Evolutionary conservation across 2,329 filamentous ascomycete species (phyloP).

Genomic region (Calonectria hawksworthii): DNA sequence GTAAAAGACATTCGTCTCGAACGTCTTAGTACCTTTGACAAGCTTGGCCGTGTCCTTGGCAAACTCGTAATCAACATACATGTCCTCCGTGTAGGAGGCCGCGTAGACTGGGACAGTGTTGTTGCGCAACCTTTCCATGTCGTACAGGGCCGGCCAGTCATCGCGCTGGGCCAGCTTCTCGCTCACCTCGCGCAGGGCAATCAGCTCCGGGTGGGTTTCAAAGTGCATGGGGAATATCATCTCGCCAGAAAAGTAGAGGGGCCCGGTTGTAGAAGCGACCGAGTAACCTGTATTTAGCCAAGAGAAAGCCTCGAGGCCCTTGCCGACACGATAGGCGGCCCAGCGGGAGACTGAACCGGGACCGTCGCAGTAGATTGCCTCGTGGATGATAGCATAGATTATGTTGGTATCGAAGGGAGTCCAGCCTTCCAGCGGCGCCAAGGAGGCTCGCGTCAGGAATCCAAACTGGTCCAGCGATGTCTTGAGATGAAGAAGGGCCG

Average conservation of each 20-base stretch:
- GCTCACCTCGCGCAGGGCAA: conserved; percentile 76
- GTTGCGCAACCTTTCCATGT: conserved; percentile 77
- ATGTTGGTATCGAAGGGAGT: conserved; percentile 81
- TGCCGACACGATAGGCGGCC: conserved; percentile 78
- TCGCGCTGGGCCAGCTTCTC: conserved; percentile 76
- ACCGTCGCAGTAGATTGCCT: conserved; percentile 86
- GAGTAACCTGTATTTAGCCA: conserved; percentile 62
- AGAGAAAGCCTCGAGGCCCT: conserved; percentile 59
- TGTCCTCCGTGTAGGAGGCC: conserved; percentile 86
- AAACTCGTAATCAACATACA: conserved; percentile 89
- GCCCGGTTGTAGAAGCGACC: conserved; percentile 53
- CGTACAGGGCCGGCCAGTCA: conserved; percentile 84
- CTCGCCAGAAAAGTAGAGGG: conserved; percentile 88
- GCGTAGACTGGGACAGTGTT: conserved; percentile 92
- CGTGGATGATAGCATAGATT: conserved; percentile 89
- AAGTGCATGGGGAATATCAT: conserved; percentile 94
- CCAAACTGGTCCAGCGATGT: conserved; percentile 83
- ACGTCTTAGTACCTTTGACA: conserved; percentile 84
- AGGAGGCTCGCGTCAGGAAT: conserved; percentile 79
- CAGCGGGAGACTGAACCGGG: conserved; percentile 75
- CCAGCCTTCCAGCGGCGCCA: conserved; percentile 76
- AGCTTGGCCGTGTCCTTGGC: conserved; percentile 80
- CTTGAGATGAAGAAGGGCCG: conserved; percentile 77
- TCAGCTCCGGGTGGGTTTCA: conserved; percentile 82
- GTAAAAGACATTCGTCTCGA: conserved; percentile 88